A percentile compares a stretch with the other conserved stretches of the same genome.
These are phyloP conservation scores for Coniochaeta ligniaria DNA, from an alignment of 2,329 filamentous ascomycete species.

Conservation along the genomic window DNA sequence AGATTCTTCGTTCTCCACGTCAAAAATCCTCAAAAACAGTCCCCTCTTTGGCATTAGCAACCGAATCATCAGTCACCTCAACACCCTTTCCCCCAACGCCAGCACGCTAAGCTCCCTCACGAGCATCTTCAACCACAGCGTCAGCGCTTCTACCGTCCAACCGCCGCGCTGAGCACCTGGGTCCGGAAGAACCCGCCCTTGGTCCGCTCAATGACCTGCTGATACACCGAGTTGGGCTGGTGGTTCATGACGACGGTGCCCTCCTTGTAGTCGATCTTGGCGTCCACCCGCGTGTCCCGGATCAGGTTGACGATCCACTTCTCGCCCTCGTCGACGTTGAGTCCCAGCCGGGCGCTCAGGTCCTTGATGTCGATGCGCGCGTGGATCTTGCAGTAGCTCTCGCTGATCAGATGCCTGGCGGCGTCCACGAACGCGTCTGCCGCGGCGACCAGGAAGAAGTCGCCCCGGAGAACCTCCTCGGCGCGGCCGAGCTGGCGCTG, in stretches of 20 bases:
- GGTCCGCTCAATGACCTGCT: slow-evolving; percentile 98
- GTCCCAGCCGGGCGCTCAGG: slow-evolving; percentile 81
- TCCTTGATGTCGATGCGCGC: slow-evolving; percentile 98
- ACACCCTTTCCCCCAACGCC: neutral
- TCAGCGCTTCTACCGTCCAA: slow-evolving; percentile 37
- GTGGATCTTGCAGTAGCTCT: slow-evolving; percentile 99
- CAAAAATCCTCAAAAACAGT: neutral
- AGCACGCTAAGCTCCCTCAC: neutral
- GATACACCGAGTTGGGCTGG: slow-evolving; percentile 95
- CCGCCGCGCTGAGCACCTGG: slow-evolving; percentile 75
- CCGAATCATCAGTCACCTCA: neutral
- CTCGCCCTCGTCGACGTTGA: slow-evolving; percentile 92
- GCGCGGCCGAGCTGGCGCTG: slow-evolving; percentile 80
- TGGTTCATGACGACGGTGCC: slow-evolving; percentile 99
- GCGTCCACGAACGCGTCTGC: slow-evolving; percentile 89
- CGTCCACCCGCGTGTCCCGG: slow-evolving; percentile 91
- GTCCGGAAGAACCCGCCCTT: slow-evolving; percentile 99
- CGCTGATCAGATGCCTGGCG: slow-evolving; percentile 92
- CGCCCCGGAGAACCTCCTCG: slow-evolving; percentile 82
- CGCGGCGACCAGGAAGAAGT: slow-evolving; percentile 88
- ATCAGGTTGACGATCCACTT: slow-evolving; percentile 99
- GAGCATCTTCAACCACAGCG: neutral
- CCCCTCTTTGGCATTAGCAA: neutral
- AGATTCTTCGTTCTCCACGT: neutral
- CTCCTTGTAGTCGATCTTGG: slow-evolving; percentile 99